A percentile compares a stretch with the other conserved stretches of the same genome.
Evolutionary conservation across 2,329 filamentous ascomycete genomes (phyloP).

Genomic region (Apiospora saccharicola): DNA sequence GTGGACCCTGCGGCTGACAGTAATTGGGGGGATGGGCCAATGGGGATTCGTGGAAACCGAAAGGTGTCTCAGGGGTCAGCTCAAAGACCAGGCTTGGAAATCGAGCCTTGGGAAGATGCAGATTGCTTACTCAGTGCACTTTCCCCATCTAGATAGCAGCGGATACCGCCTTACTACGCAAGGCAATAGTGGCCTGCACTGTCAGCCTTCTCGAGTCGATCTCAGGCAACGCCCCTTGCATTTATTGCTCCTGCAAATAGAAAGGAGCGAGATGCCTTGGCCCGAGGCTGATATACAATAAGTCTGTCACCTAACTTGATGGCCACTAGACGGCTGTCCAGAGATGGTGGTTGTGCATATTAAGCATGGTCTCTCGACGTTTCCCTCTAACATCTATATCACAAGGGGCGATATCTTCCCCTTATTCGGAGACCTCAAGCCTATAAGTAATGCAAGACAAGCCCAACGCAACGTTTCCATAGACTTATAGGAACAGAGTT

Average conservation of each 20-base stretch:
- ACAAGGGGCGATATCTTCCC: not conserved
- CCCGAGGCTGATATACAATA: not conserved
- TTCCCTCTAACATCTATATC: not conserved
- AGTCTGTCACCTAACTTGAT: not conserved
- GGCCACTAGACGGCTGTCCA: too few relatives aligned
- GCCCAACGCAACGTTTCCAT: not conserved
- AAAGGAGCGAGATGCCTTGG: not conserved
- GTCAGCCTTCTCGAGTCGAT: not conserved
- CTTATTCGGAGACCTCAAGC: not conserved
- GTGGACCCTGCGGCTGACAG: slow-evolving; percentile 1
- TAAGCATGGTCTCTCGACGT: not conserved
- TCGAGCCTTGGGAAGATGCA: not conserved
- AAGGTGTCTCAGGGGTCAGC: not conserved
- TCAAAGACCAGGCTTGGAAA: not conserved
- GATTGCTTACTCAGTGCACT: not conserved
- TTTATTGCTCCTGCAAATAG: not conserved
- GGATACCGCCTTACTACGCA: slow-evolving; percentile 4
- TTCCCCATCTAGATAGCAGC: not conserved
- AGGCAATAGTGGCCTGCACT: not conserved
- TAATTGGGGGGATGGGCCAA: not conserved
- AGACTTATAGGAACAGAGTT: not conserved
- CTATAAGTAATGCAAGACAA: not conserved
- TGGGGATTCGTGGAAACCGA: not conserved
- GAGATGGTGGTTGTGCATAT: too few relatives aligned
- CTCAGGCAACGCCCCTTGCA: not conserved